phyloP scores from a whole-genome alignment of 257 asterid species.

The Solanum lignicaule region DNA sequence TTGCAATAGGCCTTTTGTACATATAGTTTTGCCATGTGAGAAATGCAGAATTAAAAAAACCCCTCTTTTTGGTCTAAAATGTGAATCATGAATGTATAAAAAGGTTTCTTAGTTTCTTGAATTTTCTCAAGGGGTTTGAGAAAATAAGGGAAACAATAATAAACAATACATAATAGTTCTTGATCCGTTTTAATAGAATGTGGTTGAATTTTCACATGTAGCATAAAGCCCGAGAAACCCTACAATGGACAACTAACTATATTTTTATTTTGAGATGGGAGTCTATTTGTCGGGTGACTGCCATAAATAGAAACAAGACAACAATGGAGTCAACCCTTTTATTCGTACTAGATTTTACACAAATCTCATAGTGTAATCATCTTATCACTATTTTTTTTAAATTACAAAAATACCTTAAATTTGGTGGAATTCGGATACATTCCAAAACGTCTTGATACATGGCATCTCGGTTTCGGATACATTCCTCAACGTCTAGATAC shows the following conservation, averaged over 20 bases:
- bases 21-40: background rate
- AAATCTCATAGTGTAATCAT: background rate
- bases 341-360: background rate
- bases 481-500: background rate
- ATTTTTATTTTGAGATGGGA: background rate
- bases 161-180: background rate
- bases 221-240: constrained; percentile 43
- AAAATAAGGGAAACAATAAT: background rate
- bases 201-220: constrained; percentile 17
- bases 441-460: background rate
- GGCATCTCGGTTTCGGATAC: background rate
- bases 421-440: background rate
- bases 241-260: background rate
- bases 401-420: too few species aligned
- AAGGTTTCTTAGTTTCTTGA: background rate
- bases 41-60: background rate
- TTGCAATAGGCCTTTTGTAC: too few species aligned
- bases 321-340: background rate
- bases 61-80: background rate
- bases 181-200: background rate
- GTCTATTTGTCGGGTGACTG: background rate
- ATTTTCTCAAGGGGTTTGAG: background rate
- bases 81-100: background rate
- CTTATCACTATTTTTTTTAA: too few species aligned
- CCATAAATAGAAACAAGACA: background rate